A percentile compares a stretch with the other conserved stretches of the same genome.
Conservation (phyloP, 176 grass and related monocot species). For the Zoysia pacifica region DNA sequence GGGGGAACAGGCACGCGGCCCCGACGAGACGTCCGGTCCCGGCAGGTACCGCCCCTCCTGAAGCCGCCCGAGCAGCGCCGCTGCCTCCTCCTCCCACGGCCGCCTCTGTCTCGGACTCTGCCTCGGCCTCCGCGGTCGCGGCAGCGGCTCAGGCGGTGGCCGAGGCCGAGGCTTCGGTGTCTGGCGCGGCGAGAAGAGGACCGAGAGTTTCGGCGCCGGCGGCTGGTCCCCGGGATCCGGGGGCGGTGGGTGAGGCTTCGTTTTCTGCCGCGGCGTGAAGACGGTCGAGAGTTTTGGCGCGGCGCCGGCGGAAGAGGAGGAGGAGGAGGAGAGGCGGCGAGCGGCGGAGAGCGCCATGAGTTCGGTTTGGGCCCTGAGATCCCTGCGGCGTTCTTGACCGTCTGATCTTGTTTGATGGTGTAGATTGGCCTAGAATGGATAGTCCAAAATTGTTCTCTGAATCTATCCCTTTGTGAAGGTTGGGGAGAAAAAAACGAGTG, state of each 20-base stretch:
- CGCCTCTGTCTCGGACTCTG: conserved; percentile 2
- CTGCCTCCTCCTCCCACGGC: conserved; percentile 49
- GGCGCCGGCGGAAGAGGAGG: background rate
- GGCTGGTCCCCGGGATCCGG: background rate
- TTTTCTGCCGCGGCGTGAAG: background rate
- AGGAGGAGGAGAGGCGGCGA: conserved; percentile 39
- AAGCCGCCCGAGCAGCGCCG: conserved; percentile 51
- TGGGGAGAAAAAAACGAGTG: no score
- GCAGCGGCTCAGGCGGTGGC: background rate
- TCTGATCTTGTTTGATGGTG: conserved; percentile 18
- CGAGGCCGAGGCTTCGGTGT: background rate
- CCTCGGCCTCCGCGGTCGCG: background rate
- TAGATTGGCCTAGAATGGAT: background rate
- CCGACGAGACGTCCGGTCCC: conserved; percentile 35
- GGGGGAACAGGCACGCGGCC: conserved; percentile 18
- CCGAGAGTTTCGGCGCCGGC: conserved; percentile 15
- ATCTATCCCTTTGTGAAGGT: no score
- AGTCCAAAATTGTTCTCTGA: no score
- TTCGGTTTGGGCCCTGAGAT: background rate
- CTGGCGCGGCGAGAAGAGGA: conserved; percentile 22
- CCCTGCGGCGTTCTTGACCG: background rate
- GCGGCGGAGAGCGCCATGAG: conserved; percentile 43
- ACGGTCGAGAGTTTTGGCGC: conserved; percentile 33
- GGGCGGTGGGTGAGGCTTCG: background rate
- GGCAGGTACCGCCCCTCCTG: conserved; percentile 45